phyloP scores from a whole-genome alignment of 805 yeast genomes.

The Yarrowia deformans region DNA sequence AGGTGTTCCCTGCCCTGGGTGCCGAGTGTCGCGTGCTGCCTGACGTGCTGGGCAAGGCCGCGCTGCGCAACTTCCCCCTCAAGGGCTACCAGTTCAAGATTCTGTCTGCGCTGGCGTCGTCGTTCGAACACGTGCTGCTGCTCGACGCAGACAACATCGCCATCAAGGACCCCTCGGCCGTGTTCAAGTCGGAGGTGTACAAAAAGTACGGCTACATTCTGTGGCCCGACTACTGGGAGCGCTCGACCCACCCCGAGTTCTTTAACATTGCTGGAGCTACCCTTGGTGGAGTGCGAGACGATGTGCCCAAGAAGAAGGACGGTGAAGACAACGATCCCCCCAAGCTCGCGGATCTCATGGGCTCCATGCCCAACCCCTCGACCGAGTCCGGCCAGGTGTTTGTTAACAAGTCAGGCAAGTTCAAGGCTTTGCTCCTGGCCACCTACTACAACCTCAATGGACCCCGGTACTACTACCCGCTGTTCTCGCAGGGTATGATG shows the following conservation, averaged over 20 bases:
- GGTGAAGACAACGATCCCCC: conserved; percentile 10
- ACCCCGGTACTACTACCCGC: conserved; percentile 63
- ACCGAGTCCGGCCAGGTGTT: conserved; percentile 74
- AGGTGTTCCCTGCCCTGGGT: conserved; percentile 64
- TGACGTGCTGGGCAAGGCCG: conserved; percentile 64
- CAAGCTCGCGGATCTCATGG: conserved; percentile 66
- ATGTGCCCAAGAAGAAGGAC: conserved; percentile 47
- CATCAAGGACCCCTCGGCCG: conserved; percentile 64
- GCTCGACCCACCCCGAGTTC: conserved; percentile 77
- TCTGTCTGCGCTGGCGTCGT: conserved; percentile 72
- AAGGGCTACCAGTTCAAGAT: conserved; percentile 74
- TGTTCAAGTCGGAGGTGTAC: conserved; percentile 68
- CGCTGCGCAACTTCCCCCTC: conserved; percentile 58
- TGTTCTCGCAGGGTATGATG: conserved; percentile 65
- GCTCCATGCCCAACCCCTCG: conserved; percentile 72
- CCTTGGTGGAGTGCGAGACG: conserved; percentile 54
- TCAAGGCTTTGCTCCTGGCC: conserved; percentile 63
- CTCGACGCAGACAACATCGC: conserved; percentile 83
- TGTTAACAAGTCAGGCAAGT: conserved; percentile 65
- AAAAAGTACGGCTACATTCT: conserved; percentile 58
- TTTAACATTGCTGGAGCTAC: conserved; percentile 70
- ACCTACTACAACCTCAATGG: conserved; percentile 73
- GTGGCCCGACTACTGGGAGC: conserved; percentile 92
- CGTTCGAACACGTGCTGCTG: conserved; percentile 73
- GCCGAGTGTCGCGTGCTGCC: conserved; percentile 73